Evolutionary conservation across 2,329 filamentous ascomycete genomes (phyloP).

Genomic region (Neophaeococcomyces aloes): DNA sequence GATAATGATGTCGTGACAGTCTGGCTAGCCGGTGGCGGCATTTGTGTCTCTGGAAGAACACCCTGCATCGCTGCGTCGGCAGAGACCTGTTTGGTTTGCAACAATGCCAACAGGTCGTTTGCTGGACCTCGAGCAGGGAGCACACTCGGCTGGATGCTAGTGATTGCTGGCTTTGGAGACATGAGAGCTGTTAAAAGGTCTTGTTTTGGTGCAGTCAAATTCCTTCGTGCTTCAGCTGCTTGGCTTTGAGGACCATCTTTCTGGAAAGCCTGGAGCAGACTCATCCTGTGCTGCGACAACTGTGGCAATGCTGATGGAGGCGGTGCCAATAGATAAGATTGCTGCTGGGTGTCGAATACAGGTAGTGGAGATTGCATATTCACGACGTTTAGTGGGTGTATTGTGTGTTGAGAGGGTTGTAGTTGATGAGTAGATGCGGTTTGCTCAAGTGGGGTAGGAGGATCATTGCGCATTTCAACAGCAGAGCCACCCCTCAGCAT

Average conservation of each 20-base stretch:
- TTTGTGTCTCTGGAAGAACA: too few species aligned
- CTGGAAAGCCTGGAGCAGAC: slow-evolving; percentile 51
- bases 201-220: slow-evolving; percentile 5
- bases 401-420: neutral
- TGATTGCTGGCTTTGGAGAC: slow-evolving; percentile 7
- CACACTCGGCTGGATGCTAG: neutral
- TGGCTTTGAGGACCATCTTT: slow-evolving; percentile 22
- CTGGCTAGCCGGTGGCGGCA: too few species aligned
- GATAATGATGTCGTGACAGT: too few species aligned
- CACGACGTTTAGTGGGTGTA: neutral
- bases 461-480: slow-evolving; percentile 25
- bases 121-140: neutral
- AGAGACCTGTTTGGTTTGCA: neutral
- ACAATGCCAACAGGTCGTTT: neutral
- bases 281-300: slow-evolving; percentile 47
- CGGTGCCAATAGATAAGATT: slow-evolving; percentile 34
- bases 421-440: slow-evolving; percentile 40
- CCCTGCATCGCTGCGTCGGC: too few species aligned
- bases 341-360: slow-evolving; percentile 1
- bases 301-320: slow-evolving; percentile 48
- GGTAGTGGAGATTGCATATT: slow-evolving; percentile 6
- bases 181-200: slow-evolving; percentile 3
- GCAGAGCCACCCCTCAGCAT: slow-evolving; percentile 39
- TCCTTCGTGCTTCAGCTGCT: neutral
- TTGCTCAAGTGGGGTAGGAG: slow-evolving; percentile 48